phyloP scores from a whole-genome alignment of 2,329 filamentous ascomycete genomes.

The Fusarium solani-melongenae region DNA sequence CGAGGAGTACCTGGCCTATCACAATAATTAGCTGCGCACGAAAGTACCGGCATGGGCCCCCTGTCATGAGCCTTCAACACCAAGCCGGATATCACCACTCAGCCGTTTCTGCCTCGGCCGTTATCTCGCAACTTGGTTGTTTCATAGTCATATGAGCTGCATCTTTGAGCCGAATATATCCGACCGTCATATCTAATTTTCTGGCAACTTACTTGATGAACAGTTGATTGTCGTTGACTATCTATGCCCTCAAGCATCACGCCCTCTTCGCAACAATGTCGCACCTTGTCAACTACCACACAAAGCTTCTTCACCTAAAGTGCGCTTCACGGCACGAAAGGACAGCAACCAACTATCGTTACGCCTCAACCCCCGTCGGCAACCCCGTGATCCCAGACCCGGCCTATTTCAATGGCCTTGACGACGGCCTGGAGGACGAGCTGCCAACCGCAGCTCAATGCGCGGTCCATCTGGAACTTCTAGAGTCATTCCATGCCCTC shows the following conservation, averaged over 20 bases:
- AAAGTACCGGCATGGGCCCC: conserved; percentile 11
- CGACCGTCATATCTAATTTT: not conserved
- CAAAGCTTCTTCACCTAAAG: conserved; percentile 16
- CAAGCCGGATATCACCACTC: not conserved
- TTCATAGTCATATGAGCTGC: not conserved
- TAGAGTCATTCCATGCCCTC: conserved; percentile 66
- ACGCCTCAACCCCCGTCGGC: not conserved
- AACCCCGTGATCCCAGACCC: conserved; percentile 32
- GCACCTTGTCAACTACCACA: conserved; percentile 25
- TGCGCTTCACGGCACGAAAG: conserved; percentile 4
- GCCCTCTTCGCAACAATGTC: conserved; percentile 12
- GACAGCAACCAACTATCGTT: not conserved
- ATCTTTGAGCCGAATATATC: not conserved
- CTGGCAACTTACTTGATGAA: not conserved
- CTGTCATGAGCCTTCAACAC: not conserved
- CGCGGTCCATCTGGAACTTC: conserved; percentile 68
- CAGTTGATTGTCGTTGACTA: not conserved
- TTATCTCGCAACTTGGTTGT: not conserved
- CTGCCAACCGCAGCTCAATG: conserved; percentile 48
- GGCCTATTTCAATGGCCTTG: conserved; percentile 5
- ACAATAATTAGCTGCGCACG: fast-evolving
- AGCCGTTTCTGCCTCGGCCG: conserved; percentile 10
- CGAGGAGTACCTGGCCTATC: not conserved
- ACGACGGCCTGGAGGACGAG: not conserved
- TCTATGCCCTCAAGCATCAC: not conserved